These are phyloP conservation scores for Amaranthus tricolor DNA, from an alignment of 179 eudicot genomes.

Conservation along the genomic window DNA sequence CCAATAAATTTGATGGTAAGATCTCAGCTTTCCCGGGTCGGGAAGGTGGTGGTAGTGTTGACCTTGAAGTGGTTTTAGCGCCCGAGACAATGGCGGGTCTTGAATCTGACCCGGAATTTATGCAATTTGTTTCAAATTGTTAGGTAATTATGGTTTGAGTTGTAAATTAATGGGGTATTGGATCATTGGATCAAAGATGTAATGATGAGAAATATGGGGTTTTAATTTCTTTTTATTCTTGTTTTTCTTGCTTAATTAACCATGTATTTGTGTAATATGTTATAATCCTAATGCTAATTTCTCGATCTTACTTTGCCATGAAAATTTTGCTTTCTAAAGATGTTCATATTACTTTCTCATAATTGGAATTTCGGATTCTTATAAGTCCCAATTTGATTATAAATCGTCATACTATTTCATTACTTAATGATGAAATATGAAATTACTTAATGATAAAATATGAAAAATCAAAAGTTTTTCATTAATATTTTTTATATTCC, in stretches of 20 bases:
- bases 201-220: neutral
- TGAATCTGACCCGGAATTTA: constrained; percentile 66
- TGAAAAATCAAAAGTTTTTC: neutral
- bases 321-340: too few species aligned
- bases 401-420: neutral
- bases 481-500: too few species aligned
- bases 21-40: constrained; percentile 90
- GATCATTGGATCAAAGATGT: neutral
- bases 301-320: neutral
- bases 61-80: constrained; percentile 65
- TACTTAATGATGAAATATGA: neutral
- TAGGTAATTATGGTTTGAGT: constrained; percentile 7
- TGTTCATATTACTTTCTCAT: too few species aligned
- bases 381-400: neutral
- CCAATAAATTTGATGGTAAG: constrained; percentile 86
- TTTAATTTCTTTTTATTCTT: neutral
- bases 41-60: constrained; percentile 70
- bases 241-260: neutral
- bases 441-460: neutral
- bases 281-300: constrained; percentile 33
- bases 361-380: too few species aligned
- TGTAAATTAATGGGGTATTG: constrained; percentile 15
- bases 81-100: constrained; percentile 71
- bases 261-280: constrained; percentile 12
- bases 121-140: constrained; percentile 41